Evolutionary conservation across 2,329 filamentous ascomycete genomes (phyloP).

Genomic region (Aureobasidium sp.): DNA sequence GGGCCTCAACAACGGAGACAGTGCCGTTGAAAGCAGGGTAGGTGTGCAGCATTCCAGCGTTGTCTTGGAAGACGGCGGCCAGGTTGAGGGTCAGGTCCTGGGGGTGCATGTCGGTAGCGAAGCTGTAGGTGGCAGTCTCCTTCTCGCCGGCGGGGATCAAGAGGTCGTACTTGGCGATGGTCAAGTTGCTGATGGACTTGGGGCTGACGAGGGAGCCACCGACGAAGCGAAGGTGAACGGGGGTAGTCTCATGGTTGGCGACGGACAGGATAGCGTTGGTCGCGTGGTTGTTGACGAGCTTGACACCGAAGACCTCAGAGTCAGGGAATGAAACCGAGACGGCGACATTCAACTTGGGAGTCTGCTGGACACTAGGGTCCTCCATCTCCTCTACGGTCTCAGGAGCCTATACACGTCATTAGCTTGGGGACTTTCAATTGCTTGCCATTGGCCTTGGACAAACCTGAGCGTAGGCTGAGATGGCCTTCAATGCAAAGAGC

Average conservation of each 20-base stretch:
- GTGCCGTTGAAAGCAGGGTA: constrained; percentile 72
- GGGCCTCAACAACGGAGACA: constrained; percentile 80
- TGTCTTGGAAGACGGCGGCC: constrained; percentile 61
- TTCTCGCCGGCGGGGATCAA: constrained; percentile 67
- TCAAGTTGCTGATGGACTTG: constrained; percentile 73
- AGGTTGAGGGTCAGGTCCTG: constrained; percentile 78
- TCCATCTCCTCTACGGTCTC: constrained; percentile 54
- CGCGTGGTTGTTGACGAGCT: constrained; percentile 85
- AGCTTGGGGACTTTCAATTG: neutral
- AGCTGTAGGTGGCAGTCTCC: constrained; percentile 70
- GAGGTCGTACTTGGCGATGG: constrained; percentile 62
- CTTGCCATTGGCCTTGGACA: neutral
- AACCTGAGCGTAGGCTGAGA: constrained; percentile 39
- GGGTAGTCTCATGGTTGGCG: constrained; percentile 69
- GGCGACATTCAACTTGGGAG: constrained; percentile 47
- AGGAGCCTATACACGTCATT: constrained; percentile 4
- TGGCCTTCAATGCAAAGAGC: constrained; percentile 59
- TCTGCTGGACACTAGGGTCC: constrained; percentile 27
- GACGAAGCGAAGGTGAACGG: constrained; percentile 67
- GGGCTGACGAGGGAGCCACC: constrained; percentile 62
- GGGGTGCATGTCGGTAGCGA: constrained; percentile 85
- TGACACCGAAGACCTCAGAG: constrained; percentile 82
- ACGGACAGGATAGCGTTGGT: constrained; percentile 77
- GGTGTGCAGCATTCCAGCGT: constrained; percentile 62
- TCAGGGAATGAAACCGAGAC: constrained; percentile 52